A percentile compares a stretch with the other conserved stretches of the same genome.
Evolutionary conservation across 2,329 filamentous ascomycete species (phyloP).

Genomic region (Microsporum audouinii): DNA sequence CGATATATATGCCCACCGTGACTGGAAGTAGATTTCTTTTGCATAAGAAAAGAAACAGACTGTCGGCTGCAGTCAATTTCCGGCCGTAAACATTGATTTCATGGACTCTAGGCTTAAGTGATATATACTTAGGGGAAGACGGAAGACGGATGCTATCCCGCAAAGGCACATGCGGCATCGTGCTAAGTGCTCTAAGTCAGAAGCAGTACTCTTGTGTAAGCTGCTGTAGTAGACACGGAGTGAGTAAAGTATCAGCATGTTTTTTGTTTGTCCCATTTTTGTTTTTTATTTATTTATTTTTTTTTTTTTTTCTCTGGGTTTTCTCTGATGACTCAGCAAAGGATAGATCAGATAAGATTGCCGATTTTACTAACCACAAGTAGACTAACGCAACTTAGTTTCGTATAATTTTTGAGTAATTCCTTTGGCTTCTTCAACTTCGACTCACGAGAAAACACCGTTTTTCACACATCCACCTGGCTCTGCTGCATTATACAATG

Average conservation of each 20-base stretch:
- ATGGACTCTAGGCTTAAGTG: not conserved
- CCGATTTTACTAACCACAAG: not conserved
- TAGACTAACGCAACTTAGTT: not conserved
- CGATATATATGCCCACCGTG: not conserved
- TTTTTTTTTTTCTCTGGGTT: not conserved
- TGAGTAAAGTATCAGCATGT: too few relatives aligned
- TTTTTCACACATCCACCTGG: too few relatives aligned
- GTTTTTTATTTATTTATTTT: not conserved
- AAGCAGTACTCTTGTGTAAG: not conserved
- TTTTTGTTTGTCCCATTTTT: not conserved
- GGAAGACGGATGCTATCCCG: not conserved
- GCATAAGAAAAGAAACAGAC: not conserved
- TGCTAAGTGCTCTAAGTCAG: not conserved
- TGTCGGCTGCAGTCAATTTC: not conserved
- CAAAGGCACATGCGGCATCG: not conserved
- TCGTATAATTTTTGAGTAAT: conserved; percentile 1
- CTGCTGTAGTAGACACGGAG: too few relatives aligned
- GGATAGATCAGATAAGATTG: not conserved
- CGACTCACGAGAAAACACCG: not conserved
- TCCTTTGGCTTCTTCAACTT: not conserved
- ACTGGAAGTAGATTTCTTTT: not conserved
- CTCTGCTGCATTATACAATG: not conserved
- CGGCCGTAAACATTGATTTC: not conserved
- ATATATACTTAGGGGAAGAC: not conserved
- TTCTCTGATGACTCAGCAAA: not conserved